Evolutionary conservation across 306 rosid species (phyloP).

Genomic region (Prunus mume): DNA sequence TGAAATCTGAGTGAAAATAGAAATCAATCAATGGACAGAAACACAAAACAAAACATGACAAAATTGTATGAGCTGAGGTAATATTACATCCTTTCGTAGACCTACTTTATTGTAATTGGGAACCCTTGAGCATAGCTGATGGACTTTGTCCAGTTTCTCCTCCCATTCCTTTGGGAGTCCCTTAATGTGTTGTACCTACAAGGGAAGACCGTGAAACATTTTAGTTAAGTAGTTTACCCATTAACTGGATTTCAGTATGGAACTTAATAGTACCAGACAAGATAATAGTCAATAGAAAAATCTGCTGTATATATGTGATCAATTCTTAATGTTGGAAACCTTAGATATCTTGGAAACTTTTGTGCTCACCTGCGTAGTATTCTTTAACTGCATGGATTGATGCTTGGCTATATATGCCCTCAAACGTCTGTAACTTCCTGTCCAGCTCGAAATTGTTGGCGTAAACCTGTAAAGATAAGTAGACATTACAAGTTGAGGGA

Average conservation of each 20-base stretch:
- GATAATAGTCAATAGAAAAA: not conserved
- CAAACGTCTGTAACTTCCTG: constrained; percentile 80
- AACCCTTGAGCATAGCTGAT: constrained; percentile 66
- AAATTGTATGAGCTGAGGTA: not conserved
- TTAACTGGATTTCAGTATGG: not conserved
- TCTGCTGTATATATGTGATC: not conserved
- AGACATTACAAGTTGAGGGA: constrained; percentile 1
- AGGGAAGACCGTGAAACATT: not conserved
- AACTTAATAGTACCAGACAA: not conserved
- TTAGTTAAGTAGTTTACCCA: not conserved
- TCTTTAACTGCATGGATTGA: constrained; percentile 76
- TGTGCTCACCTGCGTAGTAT: constrained; percentile 52
- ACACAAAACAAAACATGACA: not conserved
- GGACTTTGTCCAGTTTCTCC: constrained; percentile 50
- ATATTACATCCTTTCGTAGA: not conserved
- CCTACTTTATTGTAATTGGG: constrained; percentile 79
- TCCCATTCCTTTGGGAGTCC: constrained; percentile 80
- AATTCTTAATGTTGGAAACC: not conserved
- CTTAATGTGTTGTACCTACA: constrained; percentile 57
- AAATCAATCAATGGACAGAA: not conserved
- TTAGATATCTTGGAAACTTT: not conserved
- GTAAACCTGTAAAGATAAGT: constrained; percentile 44
- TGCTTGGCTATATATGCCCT: constrained; percentile 74
- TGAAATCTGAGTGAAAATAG: constrained; percentile 43
- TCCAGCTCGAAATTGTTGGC: constrained; percentile 74